Conservation (phyloP, 1,284 basidiomycete species). For the Melampsora medusae region DNA sequence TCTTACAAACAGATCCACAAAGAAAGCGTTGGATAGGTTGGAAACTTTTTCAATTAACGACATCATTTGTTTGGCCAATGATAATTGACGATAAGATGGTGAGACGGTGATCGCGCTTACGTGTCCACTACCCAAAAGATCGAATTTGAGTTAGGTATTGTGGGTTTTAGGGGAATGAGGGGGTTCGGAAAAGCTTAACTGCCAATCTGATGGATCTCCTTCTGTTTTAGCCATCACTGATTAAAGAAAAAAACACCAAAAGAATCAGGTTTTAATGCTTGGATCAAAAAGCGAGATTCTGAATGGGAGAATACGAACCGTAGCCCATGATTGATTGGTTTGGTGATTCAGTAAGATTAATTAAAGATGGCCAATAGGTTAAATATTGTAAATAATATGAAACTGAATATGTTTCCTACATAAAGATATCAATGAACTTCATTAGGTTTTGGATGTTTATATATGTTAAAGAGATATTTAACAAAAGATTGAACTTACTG, state of each 20-base stretch:
- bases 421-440: not conserved
- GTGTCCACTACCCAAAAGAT: constrained; percentile 29
- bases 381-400: constrained; percentile 39
- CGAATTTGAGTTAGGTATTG: not conserved
- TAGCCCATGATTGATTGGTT: constrained; percentile 40
- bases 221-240: constrained; percentile 83
- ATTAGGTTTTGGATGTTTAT: not conserved
- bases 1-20: constrained; percentile 40
- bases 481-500: constrained; percentile 22
- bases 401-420: constrained; percentile 43
- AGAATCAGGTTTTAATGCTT: not conserved
- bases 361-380: constrained; percentile 32
- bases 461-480: no score
- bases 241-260: not conserved
- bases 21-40: constrained; percentile 26
- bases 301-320: not conserved
- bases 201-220: constrained; percentile 70
- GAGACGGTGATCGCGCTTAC: constrained; percentile 38
- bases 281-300: not conserved
- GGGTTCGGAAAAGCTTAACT: constrained; percentile 53
- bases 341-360: constrained; percentile 32
- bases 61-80: constrained; percentile 32
- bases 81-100: constrained; percentile 30
- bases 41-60: constrained; percentile 37
- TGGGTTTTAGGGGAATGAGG: not conserved